A percentile compares a stretch with the other conserved stretches of the same genome.
These are phyloP conservation scores for Cyclostephanos tholiformis DNA, from an alignment of 108 stramenopile species.

Conservation along the genomic window DNA sequence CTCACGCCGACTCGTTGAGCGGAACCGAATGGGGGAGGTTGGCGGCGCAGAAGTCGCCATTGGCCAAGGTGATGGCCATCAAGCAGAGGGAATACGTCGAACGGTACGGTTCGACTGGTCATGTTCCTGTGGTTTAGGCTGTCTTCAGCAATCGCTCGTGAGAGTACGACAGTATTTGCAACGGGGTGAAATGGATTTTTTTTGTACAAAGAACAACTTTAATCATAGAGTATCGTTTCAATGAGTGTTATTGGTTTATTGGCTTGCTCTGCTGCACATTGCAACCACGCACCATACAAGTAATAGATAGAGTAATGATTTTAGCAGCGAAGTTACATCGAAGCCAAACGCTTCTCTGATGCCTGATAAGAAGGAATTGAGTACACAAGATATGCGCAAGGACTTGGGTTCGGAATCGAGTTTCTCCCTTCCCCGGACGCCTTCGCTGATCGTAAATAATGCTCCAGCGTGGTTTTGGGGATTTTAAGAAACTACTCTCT, in stretches of 20 bases:
- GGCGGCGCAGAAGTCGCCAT: slow-evolving; percentile 64
- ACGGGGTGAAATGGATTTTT: background rate
- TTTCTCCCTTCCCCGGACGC: too few species aligned
- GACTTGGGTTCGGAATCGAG: too few species aligned
- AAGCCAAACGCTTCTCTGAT: too few species aligned
- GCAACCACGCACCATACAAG: background rate
- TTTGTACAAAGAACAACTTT: background rate
- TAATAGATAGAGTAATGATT: too few species aligned
- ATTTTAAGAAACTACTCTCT: too few species aligned
- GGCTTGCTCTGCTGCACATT: background rate
- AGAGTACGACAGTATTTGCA: too few species aligned
- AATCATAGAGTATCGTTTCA: background rate
- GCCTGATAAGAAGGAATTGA: too few species aligned
- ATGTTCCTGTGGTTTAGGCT: slow-evolving; percentile 55
- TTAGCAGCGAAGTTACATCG: background rate
- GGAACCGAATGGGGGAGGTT: slow-evolving; percentile 64
- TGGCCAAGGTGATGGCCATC: slow-evolving; percentile 68
- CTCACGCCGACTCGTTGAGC: slow-evolving; percentile 39
- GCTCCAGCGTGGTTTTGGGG: too few species aligned
- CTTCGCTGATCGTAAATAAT: too few species aligned
- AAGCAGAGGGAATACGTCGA: slow-evolving; percentile 76
- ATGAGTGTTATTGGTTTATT: background rate
- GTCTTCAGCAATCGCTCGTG: background rate
- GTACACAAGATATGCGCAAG: too few species aligned
- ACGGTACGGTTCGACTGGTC: slow-evolving; percentile 81